Evolutionary conservation across 2,329 filamentous ascomycete genomes (phyloP).

Genomic region (Teratosphaeria viscida): DNA sequence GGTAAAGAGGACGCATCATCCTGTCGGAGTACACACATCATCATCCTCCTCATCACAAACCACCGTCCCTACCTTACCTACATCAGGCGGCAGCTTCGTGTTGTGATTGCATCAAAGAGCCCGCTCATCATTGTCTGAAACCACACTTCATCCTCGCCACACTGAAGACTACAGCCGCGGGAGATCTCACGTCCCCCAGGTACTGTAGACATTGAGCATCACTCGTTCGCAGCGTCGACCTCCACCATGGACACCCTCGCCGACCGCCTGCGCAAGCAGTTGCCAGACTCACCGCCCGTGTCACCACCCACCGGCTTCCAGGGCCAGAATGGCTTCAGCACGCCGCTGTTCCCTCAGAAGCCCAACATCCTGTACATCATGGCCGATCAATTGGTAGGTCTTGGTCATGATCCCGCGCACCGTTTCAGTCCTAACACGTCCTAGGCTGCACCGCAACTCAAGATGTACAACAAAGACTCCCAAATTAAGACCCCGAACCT

Average conservation of each 20-base stretch:
- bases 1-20: not conserved
- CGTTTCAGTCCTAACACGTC: not conserved
- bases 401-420: not conserved
- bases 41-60: not conserved
- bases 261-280: conserved; percentile 10
- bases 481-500: conserved; percentile 89
- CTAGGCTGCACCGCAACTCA: conserved; percentile 70
- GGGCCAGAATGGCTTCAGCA: conserved; percentile 30
- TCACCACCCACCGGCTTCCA: conserved; percentile 28
- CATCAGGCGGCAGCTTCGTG: not conserved
- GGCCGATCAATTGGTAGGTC: conserved; percentile 67
- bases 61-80: not conserved
- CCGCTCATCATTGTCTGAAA: not conserved
- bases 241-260: not conserved
- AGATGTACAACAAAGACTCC: conserved; percentile 81
- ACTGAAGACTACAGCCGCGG: not conserved
- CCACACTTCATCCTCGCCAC: not conserved
- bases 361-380: conserved; percentile 89
- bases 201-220: not conserved
- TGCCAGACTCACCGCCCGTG: conserved; percentile 26
- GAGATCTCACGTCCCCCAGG: not conserved
- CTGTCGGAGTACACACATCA: not conserved
- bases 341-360: conserved; percentile 31
- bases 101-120: not conserved
- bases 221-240: not conserved